A percentile compares a stretch with the other conserved stretches of the same genome.
Conservation (phyloP, 345 rosid genomes). For the Ceriops zippeliana region DNA sequence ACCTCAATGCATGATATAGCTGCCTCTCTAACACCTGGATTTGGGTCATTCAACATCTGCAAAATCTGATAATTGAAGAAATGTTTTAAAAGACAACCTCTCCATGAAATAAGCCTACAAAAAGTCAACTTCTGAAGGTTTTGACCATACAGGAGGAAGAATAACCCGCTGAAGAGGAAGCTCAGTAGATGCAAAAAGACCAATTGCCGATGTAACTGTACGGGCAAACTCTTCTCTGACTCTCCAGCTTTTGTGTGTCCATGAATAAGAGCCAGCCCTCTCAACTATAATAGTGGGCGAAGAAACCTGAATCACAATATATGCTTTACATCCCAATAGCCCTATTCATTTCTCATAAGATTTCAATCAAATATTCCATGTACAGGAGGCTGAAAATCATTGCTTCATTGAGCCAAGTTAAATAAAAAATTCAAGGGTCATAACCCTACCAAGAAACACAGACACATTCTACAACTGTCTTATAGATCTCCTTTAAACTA, state of each 20-base stretch:
- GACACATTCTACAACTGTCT: no score
- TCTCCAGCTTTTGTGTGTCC: constrained; percentile 98
- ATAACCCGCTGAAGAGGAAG: constrained; percentile 97
- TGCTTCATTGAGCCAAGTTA: neutral
- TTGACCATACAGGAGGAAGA: constrained; percentile 74
- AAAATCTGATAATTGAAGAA: constrained; percentile 54
- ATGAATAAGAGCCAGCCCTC: constrained; percentile 94
- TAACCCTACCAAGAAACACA: neutral
- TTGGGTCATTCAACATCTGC: constrained; percentile 88
- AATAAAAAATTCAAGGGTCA: neutral
- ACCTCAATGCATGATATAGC: constrained; percentile 95
- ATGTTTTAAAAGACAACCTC: constrained; percentile 2
- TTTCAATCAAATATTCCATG: neutral
- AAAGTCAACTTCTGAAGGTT: neutral
- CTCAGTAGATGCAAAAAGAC: constrained; percentile 90
- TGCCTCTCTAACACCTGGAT: constrained; percentile 90
- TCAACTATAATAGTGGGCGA: constrained; percentile 97
- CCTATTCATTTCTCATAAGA: neutral
- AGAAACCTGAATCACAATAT: constrained; percentile 60
- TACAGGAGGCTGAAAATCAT: neutral
- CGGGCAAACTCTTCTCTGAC: constrained; percentile 93
- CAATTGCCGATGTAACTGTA: constrained; percentile 88
- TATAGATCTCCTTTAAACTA: neutral
- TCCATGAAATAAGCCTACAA: neutral
- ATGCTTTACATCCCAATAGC: neutral